Percentiles rank a stretch among this genome's conserved stretches.
These are phyloP conservation scores for Corchorus olitorius DNA, from an alignment of 345 rosid species.

Conservation along the genomic window DNA sequence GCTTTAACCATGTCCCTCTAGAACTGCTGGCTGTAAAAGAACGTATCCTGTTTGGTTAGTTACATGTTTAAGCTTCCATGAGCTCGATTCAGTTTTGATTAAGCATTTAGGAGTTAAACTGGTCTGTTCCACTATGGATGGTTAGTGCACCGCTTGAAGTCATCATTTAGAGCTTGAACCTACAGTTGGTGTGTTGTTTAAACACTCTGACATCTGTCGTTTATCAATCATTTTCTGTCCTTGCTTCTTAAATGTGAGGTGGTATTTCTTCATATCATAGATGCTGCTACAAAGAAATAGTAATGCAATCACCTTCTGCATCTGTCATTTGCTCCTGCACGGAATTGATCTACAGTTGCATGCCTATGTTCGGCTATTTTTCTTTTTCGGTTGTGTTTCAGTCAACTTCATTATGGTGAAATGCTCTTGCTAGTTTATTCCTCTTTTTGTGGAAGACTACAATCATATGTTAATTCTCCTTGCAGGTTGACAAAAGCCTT, in stretches of 20 bases:
- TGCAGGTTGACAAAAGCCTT: constrained; percentile 82
- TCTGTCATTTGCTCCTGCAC: neutral
- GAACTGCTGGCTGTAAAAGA: neutral
- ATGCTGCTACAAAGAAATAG: constrained; percentile 3
- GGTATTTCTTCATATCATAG: neutral
- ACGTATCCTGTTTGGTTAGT: neutral
- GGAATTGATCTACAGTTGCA: neutral
- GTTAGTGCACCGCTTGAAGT: neutral
- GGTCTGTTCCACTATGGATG: neutral
- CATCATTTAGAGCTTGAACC: neutral
- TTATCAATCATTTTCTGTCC: neutral
- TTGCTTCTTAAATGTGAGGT: neutral
- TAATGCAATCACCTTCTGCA: neutral
- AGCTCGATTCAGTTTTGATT: no score
- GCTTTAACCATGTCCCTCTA: neutral
- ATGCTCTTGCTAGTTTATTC: neutral
- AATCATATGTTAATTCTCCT: constrained; percentile 5
- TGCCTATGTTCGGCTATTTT: neutral
- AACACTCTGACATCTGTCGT: neutral
- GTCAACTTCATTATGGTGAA: neutral
- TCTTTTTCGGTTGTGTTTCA: neutral
- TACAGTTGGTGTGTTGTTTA: neutral
- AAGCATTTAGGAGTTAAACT: neutral
- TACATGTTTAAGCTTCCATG: neutral
- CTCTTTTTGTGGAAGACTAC: constrained; percentile 4